These are phyloP conservation scores for Eimeria praecox DNA, from an alignment of 169 alveolate genomes.

Conservation along the genomic window DNA sequence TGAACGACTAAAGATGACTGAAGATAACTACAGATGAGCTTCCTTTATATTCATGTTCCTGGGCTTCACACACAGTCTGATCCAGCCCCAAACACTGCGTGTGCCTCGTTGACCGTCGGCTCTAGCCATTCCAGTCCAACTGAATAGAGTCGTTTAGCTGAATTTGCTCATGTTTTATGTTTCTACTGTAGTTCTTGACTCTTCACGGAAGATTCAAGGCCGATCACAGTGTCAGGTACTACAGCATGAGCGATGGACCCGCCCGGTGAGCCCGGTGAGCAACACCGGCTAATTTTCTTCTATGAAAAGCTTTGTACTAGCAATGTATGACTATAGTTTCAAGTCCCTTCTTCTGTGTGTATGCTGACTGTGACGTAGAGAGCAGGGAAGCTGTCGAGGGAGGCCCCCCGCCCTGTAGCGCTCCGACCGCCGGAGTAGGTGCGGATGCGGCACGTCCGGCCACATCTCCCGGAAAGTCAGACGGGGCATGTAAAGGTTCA, in stretches of 20 bases:
- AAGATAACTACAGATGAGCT: not conserved
- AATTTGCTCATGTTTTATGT: not conserved
- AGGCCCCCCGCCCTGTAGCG: not conserved
- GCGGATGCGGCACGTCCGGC: not conserved
- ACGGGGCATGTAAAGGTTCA: not conserved
- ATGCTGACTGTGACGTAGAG: not conserved
- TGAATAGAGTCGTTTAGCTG: not conserved
- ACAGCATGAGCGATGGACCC: constrained; percentile 42
- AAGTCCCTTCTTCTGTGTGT: not conserved
- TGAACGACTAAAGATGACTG: not conserved
- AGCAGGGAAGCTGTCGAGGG: not conserved
- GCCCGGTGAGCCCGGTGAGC: constrained; percentile 11
- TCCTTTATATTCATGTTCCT: not conserved
- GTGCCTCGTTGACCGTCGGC: not conserved
- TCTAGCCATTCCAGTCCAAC: not conserved
- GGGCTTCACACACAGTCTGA: not conserved
- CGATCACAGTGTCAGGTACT: not conserved
- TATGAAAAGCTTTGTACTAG: not conserved
- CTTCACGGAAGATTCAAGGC: not conserved
- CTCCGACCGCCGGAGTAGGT: not conserved
- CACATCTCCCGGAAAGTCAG: not conserved
- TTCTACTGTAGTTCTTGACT: not conserved
- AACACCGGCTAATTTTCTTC: not conserved
- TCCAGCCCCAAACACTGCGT: constrained; percentile 11
- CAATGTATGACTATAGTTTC: not conserved